A percentile compares a stretch with the other conserved stretches of the same genome.
Conservation (phyloP, 2,329 filamentous ascomycete genomes). For the Daldinia eschscholtzii region DNA sequence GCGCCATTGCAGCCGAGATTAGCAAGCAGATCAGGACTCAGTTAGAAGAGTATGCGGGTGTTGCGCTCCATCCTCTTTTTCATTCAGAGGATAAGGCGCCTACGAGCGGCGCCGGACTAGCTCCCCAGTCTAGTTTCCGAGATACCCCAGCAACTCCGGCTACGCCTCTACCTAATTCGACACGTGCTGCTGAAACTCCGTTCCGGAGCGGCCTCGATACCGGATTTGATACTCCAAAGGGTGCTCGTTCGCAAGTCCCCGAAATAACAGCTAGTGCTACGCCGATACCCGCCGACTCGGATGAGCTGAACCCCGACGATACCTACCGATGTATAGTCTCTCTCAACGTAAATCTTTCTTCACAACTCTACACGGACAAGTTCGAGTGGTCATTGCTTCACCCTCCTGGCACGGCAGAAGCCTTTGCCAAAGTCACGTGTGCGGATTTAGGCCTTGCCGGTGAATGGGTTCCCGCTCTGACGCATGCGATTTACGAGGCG, state of each 20-base stretch:
- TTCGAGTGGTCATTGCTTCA: conserved; percentile 98
- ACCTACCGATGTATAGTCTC: conserved; percentile 94
- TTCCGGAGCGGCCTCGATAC: conserved; percentile 65
- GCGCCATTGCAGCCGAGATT: conserved; percentile 79
- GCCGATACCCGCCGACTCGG: conserved; percentile 72
- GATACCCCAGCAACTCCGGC: conserved; percentile 59
- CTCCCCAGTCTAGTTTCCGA: conserved; percentile 45
- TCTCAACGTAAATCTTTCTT: conserved; percentile 90
- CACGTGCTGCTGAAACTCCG: conserved; percentile 69
- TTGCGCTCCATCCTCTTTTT: conserved; percentile 93
- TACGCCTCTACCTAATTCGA: conserved; percentile 55
- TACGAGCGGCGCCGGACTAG: conserved; percentile 40
- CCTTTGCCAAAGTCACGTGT: conserved; percentile 92
- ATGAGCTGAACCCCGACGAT: conserved; percentile 89
- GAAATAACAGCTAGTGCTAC: conserved; percentile 79
- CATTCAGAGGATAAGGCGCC: conserved; percentile 64
- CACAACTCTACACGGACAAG: conserved; percentile 93
- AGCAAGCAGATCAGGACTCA: conserved; percentile 95
- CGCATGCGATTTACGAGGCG: conserved; percentile 96
- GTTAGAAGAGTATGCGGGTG: conserved; percentile 94
- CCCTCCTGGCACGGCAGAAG: conserved; percentile 89
- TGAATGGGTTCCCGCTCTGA: conserved; percentile 94
- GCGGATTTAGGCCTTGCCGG: conserved; percentile 89
- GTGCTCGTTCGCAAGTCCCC: conserved; percentile 59
- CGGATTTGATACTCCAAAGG: conserved; percentile 64